Conservation (phyloP, 2,329 filamentous ascomycete species). For the Boeremia lycopersici region DNA sequence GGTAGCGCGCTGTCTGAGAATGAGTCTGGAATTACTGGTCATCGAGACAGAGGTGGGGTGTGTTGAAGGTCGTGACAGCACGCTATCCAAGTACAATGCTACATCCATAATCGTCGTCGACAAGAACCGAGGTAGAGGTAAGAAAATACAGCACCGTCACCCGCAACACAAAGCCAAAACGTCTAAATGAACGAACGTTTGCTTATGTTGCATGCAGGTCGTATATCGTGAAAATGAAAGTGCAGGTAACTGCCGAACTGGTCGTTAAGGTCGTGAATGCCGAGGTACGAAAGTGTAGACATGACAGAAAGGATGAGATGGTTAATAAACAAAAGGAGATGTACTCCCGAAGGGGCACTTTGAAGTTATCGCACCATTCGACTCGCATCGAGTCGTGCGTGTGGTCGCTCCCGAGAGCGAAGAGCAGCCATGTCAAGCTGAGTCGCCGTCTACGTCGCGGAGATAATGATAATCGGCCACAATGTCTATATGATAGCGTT, state of each 20-base stretch:
- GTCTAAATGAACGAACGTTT: constrained; percentile 33
- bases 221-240: constrained; percentile 43
- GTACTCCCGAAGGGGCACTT: constrained; percentile 20
- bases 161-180: constrained; percentile 38
- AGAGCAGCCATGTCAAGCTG: constrained; percentile 33
- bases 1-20: constrained; percentile 4
- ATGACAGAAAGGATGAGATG: constrained; percentile 40
- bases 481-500: constrained; percentile 20
- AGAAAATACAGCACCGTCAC: constrained; percentile 47
- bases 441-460: constrained; percentile 32
- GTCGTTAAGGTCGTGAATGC: constrained; percentile 48
- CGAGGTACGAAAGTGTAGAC: constrained; percentile 37
- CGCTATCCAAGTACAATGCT: constrained; percentile 11
- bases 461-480: constrained; percentile 27
- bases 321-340: constrained; percentile 41
- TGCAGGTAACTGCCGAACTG: constrained; percentile 36
- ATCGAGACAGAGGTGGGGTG: neutral
- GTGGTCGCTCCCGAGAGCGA: neutral
- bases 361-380: constrained; percentile 10
- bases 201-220: constrained; percentile 46
- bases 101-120: constrained; percentile 21
- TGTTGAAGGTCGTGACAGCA: constrained; percentile 25
- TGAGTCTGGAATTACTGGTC: neutral
- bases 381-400: constrained; percentile 35
- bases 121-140: constrained; percentile 30